phyloP scores from a whole-genome alignment of 2,329 filamentous ascomycete species.

The Nothophoma quercina region DNA sequence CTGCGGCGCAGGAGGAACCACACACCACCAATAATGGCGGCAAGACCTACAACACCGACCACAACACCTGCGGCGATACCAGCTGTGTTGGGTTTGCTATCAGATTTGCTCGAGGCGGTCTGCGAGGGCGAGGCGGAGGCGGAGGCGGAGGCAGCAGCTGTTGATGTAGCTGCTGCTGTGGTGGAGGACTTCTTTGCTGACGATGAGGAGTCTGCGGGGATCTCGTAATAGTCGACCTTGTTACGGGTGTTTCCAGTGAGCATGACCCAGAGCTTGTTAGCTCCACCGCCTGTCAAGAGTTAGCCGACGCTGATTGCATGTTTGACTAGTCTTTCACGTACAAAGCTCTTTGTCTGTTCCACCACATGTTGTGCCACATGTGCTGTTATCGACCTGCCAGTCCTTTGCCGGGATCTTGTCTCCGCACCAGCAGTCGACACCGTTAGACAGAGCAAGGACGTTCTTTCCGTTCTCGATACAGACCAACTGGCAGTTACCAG shows the following conservation, averaged over 20 bases:
- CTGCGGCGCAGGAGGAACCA: constrained; percentile 79
- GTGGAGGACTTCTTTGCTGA: constrained; percentile 25
- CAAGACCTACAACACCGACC: constrained; percentile 77
- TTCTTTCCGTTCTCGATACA: constrained; percentile 58
- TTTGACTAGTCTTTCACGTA: constrained; percentile 53
- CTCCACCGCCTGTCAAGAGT: constrained; percentile 64
- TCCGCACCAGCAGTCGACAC: constrained; percentile 76
- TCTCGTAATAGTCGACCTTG: constrained; percentile 45
- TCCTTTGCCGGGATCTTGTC: constrained; percentile 67
- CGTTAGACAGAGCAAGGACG: constrained; percentile 70
- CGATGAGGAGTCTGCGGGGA: constrained; percentile 31
- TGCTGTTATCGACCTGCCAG: constrained; percentile 61
- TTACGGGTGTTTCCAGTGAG: constrained; percentile 58
- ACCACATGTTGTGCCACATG: constrained; percentile 72
- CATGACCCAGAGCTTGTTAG: constrained; percentile 59
- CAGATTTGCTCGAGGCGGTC: constrained; percentile 28
- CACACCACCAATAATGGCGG: constrained; percentile 69
- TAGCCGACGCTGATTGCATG: constrained; percentile 19
- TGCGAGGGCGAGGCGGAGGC: constrained; percentile 52
- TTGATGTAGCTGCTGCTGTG: constrained; percentile 23
- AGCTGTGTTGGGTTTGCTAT: constrained; percentile 68
- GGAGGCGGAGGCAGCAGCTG: constrained; percentile 27
- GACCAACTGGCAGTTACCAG: constrained; percentile 62
- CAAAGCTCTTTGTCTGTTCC: constrained; percentile 70
- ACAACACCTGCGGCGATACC: constrained; percentile 90